phyloP scores from a whole-genome alignment of 2,329 filamentous ascomycete genomes.

The Clonostachys solani region DNA sequence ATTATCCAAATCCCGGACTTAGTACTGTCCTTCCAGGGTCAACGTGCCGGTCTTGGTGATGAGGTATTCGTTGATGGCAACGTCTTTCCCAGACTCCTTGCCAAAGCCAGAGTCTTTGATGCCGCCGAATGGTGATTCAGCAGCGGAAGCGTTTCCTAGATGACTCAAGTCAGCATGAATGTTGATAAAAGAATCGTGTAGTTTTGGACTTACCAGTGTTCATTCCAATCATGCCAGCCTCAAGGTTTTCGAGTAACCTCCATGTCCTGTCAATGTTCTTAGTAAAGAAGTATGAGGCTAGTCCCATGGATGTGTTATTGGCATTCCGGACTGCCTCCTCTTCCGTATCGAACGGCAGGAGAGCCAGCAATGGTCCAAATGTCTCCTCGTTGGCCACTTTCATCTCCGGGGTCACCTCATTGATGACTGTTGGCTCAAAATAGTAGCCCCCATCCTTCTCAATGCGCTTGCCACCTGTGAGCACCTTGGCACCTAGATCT shows the following conservation, averaged over 20 bases:
- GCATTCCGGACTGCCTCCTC: constrained; percentile 64
- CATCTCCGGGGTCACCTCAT: constrained; percentile 64
- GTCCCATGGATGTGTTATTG: constrained; percentile 62
- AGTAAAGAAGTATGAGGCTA: constrained; percentile 70
- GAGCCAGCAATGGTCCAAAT: constrained; percentile 65
- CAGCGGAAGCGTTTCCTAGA: constrained; percentile 29
- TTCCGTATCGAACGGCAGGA: constrained; percentile 67
- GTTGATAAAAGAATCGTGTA: not conserved
- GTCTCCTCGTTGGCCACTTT: constrained; percentile 64
- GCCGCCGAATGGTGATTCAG: constrained; percentile 40
- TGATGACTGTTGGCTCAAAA: constrained; percentile 65
- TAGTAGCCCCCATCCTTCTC: constrained; percentile 58
- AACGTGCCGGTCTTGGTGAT: constrained; percentile 40
- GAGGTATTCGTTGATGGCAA: constrained; percentile 40
- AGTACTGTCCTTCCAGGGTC: constrained; percentile 10
- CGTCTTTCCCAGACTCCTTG: constrained; percentile 42
- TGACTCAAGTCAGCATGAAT: not conserved
- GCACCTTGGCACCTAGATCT: constrained; percentile 57
- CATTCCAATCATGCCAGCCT: constrained; percentile 36
- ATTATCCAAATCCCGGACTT: too few species aligned
- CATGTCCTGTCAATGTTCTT: constrained; percentile 32
- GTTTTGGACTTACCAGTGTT: constrained; percentile 15
- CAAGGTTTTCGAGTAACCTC: constrained; percentile 41
- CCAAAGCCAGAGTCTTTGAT: constrained; percentile 43
- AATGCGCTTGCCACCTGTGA: constrained; percentile 56